Conservation (phyloP, 345 rosid species). For the Ceriops tagal region DNA sequence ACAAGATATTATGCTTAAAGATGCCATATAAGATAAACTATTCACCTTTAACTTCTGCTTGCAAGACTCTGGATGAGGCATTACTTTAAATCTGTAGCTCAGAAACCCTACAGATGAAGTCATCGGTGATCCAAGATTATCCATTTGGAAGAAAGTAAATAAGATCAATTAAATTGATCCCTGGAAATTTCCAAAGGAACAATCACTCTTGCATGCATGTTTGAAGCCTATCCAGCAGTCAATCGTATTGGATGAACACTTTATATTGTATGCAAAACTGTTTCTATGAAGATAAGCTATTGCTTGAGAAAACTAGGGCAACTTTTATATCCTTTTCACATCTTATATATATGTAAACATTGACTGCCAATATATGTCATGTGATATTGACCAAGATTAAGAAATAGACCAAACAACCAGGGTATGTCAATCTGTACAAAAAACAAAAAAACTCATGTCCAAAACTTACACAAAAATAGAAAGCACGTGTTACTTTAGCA, state of each 20-base stretch:
- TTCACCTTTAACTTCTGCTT: conserved; percentile 54
- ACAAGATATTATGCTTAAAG: not conserved
- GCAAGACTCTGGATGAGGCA: conserved; percentile 45
- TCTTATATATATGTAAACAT: too few relatives aligned
- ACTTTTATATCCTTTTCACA: too few relatives aligned
- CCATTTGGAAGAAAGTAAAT: not conserved
- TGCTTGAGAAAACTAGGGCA: not conserved
- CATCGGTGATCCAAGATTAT: not conserved
- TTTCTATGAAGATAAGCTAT: not conserved
- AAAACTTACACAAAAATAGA: not conserved
- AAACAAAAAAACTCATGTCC: not conserved
- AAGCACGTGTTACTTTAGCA: too few relatives aligned
- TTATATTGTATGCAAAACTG: too few relatives aligned
- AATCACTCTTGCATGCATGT: not conserved
- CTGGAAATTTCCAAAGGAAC: not conserved
- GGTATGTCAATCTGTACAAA: too few relatives aligned
- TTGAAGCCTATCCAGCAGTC: not conserved
- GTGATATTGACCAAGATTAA: too few relatives aligned
- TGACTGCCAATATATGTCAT: too few relatives aligned
- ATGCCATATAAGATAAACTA: conserved; percentile 4
- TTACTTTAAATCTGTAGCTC: conserved; percentile 63
- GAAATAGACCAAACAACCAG: too few relatives aligned
- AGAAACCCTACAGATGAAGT: conserved; percentile 43
- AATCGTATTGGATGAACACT: not conserved
- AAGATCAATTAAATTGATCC: not conserved